These are phyloP conservation scores for Adansonia rubrostipa DNA, from an alignment of 441 rosid genomes.

Conservation along the genomic window DNA sequence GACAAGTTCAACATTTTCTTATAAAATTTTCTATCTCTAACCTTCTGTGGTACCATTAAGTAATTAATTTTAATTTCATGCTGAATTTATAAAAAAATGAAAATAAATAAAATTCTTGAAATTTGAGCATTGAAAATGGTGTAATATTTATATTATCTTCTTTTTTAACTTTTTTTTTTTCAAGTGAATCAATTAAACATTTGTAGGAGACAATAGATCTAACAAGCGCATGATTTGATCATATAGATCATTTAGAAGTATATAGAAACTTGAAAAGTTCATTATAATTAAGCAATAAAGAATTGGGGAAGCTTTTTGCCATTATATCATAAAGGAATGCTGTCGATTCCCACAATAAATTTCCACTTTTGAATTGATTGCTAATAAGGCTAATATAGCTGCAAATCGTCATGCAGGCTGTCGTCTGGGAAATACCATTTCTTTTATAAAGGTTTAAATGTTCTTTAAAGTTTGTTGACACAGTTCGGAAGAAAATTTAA, in stretches of 20 bases:
- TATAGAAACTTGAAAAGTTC: neutral
- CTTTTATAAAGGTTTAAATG: neutral
- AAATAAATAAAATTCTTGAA: neutral
- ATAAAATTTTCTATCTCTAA: no score
- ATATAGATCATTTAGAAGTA: neutral
- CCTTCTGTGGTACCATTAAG: no score
- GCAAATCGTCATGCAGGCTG: conserved; percentile 7
- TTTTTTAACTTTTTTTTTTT: no score
- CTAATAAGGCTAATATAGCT: neutral
- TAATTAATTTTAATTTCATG: no score
- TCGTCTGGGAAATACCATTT: neutral
- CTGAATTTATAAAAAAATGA: neutral
- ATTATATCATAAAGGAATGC: conserved; percentile 11
- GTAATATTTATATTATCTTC: neutral
- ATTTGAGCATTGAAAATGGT: neutral
- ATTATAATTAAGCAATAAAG: neutral
- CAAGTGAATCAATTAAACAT: neutral
- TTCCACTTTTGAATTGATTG: neutral
- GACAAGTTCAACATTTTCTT: no score
- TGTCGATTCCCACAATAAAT: neutral
- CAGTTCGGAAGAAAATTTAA: neutral
- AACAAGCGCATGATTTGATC: neutral
- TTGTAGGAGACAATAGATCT: neutral
- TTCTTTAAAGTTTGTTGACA: neutral
- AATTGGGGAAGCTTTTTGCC: conserved; percentile 10